Base-by-base conservation (phyloP, 2,329 filamentous ascomycete genomes). In the Fusarium tupiense region DNA sequence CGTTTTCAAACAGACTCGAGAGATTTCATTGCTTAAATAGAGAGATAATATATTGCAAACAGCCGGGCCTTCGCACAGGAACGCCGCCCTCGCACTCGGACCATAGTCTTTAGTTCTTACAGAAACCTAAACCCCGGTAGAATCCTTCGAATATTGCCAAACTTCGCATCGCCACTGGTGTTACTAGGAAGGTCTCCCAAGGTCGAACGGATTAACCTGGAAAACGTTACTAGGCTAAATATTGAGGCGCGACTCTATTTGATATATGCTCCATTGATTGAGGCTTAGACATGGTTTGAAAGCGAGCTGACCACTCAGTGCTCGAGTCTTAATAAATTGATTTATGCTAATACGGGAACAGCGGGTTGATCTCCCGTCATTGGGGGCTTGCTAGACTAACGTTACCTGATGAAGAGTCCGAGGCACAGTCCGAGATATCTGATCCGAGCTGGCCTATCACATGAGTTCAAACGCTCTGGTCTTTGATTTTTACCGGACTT, bases 391-490 rank as follows among this genome's bases (percentile, higher is more conserved):
- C 29, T 44, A 52, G 22, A 33, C 24, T 33, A 57, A 20, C 20
- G 43, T 40, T 37, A 57, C n/a, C n/a, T 33, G 22, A 56, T 31
- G 16, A 19, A 41, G 19, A 64, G 33, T 66, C 41, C 11, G 47
- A 57, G 26, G 33, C 24, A 22, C n/a, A 56, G 49, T 69, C 66
- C 58, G 65, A 69, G 58, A 43, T 62, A 29, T 43, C 38, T 26
- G 38, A 69, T 57, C 38, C 43, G 65, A 64, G 43, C 57, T 52
- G 40, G 26, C 65, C 58, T 46, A 52, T 64, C 33, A 62, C 20
- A 53, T 4, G 22, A 20, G 11, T 20, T 24, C 9, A 35, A 20
- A 24, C n/a, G 17, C n/a, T 26, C 56, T 58, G 22, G 13, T 35
- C 22, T 26, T 35, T 47, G 56, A 22, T 22, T 26, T 35, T 13